Evolutionary conservation across 2,329 filamentous ascomycete species (phyloP), one percentile per base, ranked within the genome.

Genomic region (Trichophyton simii): DNA sequence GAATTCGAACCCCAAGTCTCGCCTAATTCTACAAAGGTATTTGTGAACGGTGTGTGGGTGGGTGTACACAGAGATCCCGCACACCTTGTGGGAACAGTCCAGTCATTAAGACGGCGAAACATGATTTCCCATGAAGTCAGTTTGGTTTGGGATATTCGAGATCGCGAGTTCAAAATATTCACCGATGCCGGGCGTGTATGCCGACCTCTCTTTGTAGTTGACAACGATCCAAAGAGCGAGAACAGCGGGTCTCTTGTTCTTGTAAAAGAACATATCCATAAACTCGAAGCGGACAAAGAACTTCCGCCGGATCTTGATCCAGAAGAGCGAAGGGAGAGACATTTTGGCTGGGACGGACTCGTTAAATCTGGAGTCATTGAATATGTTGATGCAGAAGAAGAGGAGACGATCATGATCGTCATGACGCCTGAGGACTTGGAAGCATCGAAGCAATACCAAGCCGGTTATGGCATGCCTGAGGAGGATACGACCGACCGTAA

Each of bases 361-460:
- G 85, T 96, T 50, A 83, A 87, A 62, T 83, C 84, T 11, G 94
- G 92, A 74, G 89, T 91, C 2, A 88, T 99, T 42, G 94, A 99
- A 72, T 97, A 96, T 70, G 83, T 99, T 9, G 94, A 99, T 73
- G 94, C 94, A 0, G 95, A 99, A 72, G 95, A 99, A 78, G 94
- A 99, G 72, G 95, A 99, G 74, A 95, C 91, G 0, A 87, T 94
- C 44, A 99, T 99, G 94, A 99, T 99, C 70, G 90, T 91, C 74
- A 99, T 99, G 92, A 95, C 91, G 0, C 94, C 94, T 0, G 92
- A 97, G 72, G 94, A 97, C 71, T 79, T 99, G 42, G 91, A 96
- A 63, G 83, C 84, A 22, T 90, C 86, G 64, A 83, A 87, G 63
- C 78, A 86, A 66, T 79, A 87, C 60, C 88, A 89, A 73, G 79